Evolutionary conservation across 148 eudicot species (phyloP).

Genomic region (Simmondsia chinensis): DNA sequence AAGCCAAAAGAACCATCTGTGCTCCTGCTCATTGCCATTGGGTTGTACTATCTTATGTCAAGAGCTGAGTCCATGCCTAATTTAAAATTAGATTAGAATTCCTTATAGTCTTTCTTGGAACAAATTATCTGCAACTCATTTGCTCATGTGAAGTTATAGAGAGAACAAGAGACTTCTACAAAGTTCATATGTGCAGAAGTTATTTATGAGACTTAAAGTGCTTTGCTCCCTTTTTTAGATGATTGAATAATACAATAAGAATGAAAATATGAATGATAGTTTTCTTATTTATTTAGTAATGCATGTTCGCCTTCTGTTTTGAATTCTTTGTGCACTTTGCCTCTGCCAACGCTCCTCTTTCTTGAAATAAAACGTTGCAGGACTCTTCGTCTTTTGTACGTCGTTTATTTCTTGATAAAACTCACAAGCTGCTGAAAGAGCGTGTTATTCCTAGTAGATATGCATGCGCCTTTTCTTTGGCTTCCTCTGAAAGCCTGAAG

Average conservation of each 20-base stretch:
- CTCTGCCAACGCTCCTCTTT: neutral
- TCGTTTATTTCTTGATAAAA: conserved; percentile 53
- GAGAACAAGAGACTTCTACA: no score
- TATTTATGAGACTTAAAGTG: no score
- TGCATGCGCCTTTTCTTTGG: conserved; percentile 79
- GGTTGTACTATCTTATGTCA: no score
- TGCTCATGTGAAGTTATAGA: no score
- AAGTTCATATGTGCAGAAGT: no score
- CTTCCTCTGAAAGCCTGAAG: conserved; percentile 43
- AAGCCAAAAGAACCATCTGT: no score
- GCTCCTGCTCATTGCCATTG: no score
- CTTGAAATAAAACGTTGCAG: conserved; percentile 25
- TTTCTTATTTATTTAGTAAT: neutral
- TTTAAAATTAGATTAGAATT: no score
- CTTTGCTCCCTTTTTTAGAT: neutral
- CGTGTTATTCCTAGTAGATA: conserved; percentile 52
- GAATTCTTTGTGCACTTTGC: conserved; percentile 2
- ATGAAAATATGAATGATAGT: neutral
- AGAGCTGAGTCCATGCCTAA: no score
- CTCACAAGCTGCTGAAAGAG: conserved; percentile 54
- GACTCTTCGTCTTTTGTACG: conserved; percentile 42
- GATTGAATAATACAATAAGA: no score
- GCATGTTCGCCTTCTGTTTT: neutral
- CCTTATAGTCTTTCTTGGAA: no score
- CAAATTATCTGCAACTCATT: no score